Evolutionary conservation across 164 flowering plant species (phyloP).

Genomic region (Cinnamomum chago): DNA sequence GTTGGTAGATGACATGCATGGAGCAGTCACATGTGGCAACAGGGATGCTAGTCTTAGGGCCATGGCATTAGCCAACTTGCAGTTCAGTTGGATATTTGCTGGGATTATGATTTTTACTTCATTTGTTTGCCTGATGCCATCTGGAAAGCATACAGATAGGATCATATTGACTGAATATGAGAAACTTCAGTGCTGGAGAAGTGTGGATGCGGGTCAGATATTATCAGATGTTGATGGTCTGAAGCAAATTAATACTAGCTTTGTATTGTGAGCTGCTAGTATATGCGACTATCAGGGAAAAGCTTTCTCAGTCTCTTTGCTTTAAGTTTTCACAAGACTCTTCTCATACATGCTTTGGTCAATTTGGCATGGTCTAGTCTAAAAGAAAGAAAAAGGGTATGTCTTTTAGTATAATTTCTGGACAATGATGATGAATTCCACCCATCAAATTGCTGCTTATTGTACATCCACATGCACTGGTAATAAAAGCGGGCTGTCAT

Average conservation of each 20-base stretch:
- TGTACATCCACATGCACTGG: too few species aligned
- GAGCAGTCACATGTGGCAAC: conserved; percentile 48
- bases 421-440: too few species aligned
- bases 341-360: too few species aligned
- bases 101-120: conserved; percentile 35
- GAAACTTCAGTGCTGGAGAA: not conserved
- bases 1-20: conserved; percentile 24
- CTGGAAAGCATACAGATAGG: not conserved
- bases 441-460: too few species aligned
- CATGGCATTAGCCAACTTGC: conserved; percentile 61
- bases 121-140: not conserved
- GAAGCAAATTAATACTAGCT: not conserved
- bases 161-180: conserved; percentile 10
- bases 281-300: too few species aligned
- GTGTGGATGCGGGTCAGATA: not conserved
- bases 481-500: too few species aligned
- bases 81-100: conserved; percentile 82
- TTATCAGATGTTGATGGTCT: not conserved
- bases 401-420: too few species aligned
- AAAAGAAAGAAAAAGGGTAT: too few species aligned
- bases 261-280: not conserved
- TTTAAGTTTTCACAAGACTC: too few species aligned
- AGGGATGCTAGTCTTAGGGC: conserved; percentile 55
- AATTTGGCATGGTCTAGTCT: too few species aligned
- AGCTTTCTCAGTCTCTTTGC: too few species aligned